These are phyloP conservation scores for Phaeodactylum tricornutum DNA, from an alignment of 108 stramenopile genomes.

Conservation along the genomic window DNA sequence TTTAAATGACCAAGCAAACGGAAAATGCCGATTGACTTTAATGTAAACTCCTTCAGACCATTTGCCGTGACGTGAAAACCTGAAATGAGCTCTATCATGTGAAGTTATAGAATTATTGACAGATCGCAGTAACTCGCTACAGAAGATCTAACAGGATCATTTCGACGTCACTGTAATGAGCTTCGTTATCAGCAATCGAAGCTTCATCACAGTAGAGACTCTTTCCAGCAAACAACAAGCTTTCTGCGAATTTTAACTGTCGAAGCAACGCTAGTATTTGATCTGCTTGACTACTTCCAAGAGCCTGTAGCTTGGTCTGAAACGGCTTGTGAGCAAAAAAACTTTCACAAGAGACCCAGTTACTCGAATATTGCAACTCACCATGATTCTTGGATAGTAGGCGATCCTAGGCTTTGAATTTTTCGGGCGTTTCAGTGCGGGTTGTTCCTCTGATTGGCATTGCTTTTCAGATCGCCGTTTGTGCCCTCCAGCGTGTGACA, in stretches of 20 bases:
- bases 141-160: slow-evolving; percentile 74
- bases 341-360: neutral
- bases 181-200: slow-evolving; percentile 10
- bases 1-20: no score
- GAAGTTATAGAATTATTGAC: no score
- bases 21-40: no score
- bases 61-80: no score
- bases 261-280: slow-evolving; percentile 56
- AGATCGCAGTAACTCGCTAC: no score
- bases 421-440: slow-evolving; percentile 52
- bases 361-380: slow-evolving; percentile 6
- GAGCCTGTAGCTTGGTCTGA: slow-evolving; percentile 52
- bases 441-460: slow-evolving; percentile 18
- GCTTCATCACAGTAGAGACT: slow-evolving; percentile 38
- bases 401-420: slow-evolving; percentile 58
- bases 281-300: slow-evolving; percentile 39
- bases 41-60: no score
- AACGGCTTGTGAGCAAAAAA: neutral
- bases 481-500: slow-evolving; percentile 17
- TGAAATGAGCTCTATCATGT: no score
- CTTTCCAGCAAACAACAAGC: slow-evolving; percentile 39
- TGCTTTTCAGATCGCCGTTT: slow-evolving; percentile 38
- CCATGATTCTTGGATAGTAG: slow-evolving; percentile 61
- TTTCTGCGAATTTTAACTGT: slow-evolving; percentile 69
- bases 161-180: slow-evolving; percentile 57